Base-by-base conservation (phyloP, 768 basidiomycete species). In the Leccinellum rugosiceps region DNA sequence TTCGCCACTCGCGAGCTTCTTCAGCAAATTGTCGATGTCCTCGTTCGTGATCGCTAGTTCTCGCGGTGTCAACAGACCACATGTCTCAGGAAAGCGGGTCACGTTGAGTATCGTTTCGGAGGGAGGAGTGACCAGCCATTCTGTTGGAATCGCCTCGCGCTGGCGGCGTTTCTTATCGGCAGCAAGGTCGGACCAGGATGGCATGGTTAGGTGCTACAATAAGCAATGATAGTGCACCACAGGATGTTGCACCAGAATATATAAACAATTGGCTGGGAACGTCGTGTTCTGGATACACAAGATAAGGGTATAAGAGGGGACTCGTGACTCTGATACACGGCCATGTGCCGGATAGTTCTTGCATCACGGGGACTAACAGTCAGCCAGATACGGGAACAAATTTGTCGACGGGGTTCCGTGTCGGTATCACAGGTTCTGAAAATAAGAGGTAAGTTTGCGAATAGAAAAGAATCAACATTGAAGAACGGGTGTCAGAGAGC, bases 11-110 rank as follows among this genome's bases (percentile, higher is more conserved):
- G 80, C 81, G 14, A 92, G 72, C 32, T 80, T 85, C 26, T 72
- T 57, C 30, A 91, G 73, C 4, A 92, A 69, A 7, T 68, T 62
- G 14, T 76, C 72, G 5, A 82, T 73, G 6, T 74, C 57, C 0
- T 78, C 71, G 44, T 75, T 76, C 3, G 88, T 90, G 41, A 90
- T 89, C 58, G 79, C 78, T 26, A 88, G 62, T 61, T 90, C 86
- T 28, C 68, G 74, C 1, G 67, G 57, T 6, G 80, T 79, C 31
- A 94, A 77, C 14, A 91, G 66, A 3, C 85, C 85, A 64, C 79
- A 83, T 4, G 73, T 71, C 58, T 74, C 75, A 8, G 88, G 86
- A 44, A 88, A 70, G 46, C 74, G 68, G 5, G 76, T 75, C 34
- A 91, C 84, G 64, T 85, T 78, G 50, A 79, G 76, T 6, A 75